These are phyloP conservation scores for Penicillium cosmopolitanum DNA, from an alignment of 495 filamentous ascomycete genomes.

Conservation along the genomic window DNA sequence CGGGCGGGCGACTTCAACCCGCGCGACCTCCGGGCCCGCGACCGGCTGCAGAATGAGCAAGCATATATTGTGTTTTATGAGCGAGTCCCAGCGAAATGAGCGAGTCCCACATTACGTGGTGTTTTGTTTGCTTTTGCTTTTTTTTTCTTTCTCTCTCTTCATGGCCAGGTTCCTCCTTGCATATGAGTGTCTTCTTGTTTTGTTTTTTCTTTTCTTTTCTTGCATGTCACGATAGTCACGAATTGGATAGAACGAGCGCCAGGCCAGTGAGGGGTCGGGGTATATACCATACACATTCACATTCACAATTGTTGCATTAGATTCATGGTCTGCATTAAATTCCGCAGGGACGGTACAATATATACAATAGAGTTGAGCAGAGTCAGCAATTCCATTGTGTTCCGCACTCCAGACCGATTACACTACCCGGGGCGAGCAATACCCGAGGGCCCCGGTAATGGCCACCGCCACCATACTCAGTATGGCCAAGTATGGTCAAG, in stretches of 20 bases:
- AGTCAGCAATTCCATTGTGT: neutral
- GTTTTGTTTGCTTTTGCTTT: conserved; percentile 9
- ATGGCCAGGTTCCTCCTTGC: neutral
- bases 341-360: neutral
- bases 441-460: conserved; percentile 10
- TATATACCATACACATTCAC: conserved; percentile 1
- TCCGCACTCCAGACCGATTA: neutral
- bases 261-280: neutral
- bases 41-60: conserved; percentile 62
- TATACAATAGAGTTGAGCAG: too few species aligned
- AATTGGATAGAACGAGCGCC: conserved; percentile 19
- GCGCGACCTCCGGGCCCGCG: conserved; percentile 45
- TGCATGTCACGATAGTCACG: conserved; percentile 31
- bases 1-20: conserved; percentile 62
- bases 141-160: conserved; percentile 21
- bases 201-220: conserved; percentile 22
- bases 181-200: neutral
- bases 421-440: neutral
- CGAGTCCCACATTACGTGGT: conserved; percentile 18
- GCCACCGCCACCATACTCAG: too few species aligned
- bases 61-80: conserved; percentile 73
- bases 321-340: neutral
- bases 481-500: too few species aligned
- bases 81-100: conserved; percentile 55
- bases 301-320: neutral